Evolutionary conservation across 768 basidiomycete species (phyloP), one percentile per base, ranked within the genome.

Genomic region (Podaxis sp.): DNA sequence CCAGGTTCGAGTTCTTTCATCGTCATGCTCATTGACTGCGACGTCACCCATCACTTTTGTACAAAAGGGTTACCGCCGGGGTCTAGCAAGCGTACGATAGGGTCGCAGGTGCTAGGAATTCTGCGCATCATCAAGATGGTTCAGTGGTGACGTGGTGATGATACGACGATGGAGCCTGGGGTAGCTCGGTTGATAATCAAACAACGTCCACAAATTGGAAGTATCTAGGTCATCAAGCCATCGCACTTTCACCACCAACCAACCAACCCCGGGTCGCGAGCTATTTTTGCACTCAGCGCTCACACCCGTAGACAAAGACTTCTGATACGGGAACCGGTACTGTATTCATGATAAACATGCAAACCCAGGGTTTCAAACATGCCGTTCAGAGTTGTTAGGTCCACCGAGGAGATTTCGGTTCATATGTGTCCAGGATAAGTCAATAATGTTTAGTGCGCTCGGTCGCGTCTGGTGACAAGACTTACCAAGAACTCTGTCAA

Each of bases 401-500:
- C 33, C 60, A 54, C 60, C 60, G 60, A 62, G 60, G 60, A 62
- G 60, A 49, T 62, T 44, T 54, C 33, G 59, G 50, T 33, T 40
- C 36, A 49, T 24, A 4, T 51, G 50, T 20, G 26, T 44, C 12
- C 20, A 15, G 20, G 15, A 10, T n/a, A 17, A 17, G 15, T 41
- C 40, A 20, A 17, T 46, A 10, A 33, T 33, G 8, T 33, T 44
- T 13, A 44, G 41, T 44, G 41, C 15, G n/a, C 41, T 44, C 12
- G 15, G 41, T 17, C 41, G 1, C 17, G n/a, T 44, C 41, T 33
- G 33, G 33, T 8, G 33, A 6, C 33, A 33, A 33, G 33, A 33
- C 33, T 33, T 33, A 8, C 2, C 33, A 33, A 33, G 33, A 10
- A 10, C 10, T 33, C 33, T 33, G 33, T 8, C 33, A 33, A 8